A percentile compares a stretch with the other conserved stretches of the same genome.
Evolutionary conservation across 768 basidiomycete genomes (phyloP).

Genomic region (Mycena polygramma): DNA sequence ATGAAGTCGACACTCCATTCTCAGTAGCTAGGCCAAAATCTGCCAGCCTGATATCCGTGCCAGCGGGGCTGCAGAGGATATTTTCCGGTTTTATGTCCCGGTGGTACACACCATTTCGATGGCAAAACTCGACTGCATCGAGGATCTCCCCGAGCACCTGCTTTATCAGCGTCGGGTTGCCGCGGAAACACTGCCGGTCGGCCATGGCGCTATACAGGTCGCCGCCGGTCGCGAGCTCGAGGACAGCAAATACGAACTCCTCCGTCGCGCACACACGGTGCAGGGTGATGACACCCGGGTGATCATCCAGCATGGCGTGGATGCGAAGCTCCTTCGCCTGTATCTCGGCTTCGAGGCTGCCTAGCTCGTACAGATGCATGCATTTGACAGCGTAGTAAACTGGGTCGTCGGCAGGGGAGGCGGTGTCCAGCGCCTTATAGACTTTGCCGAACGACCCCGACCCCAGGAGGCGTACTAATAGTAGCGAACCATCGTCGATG

Average conservation of each 20-base stretch:
- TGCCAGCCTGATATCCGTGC: conserved; percentile 57
- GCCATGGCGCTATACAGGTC: conserved; percentile 67
- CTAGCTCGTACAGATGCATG: conserved; percentile 56
- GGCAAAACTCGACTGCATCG: conserved; percentile 68
- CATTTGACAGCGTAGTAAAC: conserved; percentile 63
- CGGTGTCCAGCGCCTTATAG: conserved; percentile 39
- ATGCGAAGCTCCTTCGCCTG: conserved; percentile 64
- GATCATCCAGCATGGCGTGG: conserved; percentile 44
- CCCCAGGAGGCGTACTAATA: conserved; percentile 59
- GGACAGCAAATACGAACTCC: conserved; percentile 63
- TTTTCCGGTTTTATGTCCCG: conserved; percentile 73
- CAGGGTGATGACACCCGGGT: conserved; percentile 61
- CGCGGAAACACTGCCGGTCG: conserved; percentile 50
- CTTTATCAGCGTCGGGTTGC: conserved; percentile 62
- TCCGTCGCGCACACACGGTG: conserved; percentile 61
- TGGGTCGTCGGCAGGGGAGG: conserved; percentile 20
- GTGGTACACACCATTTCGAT: conserved; percentile 66
- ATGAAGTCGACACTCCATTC: conserved; percentile 9
- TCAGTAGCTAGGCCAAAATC: conserved; percentile 67
- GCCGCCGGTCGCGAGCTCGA: conserved; percentile 51
- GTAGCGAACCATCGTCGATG: conserved; percentile 59
- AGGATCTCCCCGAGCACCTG: conserved; percentile 66
- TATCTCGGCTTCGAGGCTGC: conserved; percentile 54
- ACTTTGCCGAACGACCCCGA: conserved; percentile 41
- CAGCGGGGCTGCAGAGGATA: conserved; percentile 68